phyloP scores from a whole-genome alignment of 108 stramenopile genomes.

The Ochromonas danica region DNA sequence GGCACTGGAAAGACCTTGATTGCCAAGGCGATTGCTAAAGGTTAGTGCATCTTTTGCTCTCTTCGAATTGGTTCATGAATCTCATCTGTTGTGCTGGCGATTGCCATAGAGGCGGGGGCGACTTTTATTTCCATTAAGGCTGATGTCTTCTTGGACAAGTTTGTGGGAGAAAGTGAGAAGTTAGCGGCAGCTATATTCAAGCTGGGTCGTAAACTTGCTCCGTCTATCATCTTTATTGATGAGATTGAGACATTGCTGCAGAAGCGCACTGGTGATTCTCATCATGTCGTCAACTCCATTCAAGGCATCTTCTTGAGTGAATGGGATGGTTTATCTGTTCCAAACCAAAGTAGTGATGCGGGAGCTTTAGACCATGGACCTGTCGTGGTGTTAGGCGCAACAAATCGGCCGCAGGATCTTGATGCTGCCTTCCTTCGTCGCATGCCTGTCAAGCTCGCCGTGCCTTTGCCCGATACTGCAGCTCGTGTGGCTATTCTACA shows the following conservation, averaged over 20 bases:
- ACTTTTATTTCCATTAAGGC: slow-evolving; percentile 88
- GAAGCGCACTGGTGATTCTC: slow-evolving; percentile 67
- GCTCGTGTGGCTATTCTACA: slow-evolving; percentile 75
- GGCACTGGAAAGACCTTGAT: slow-evolving; percentile 93
- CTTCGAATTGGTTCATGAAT: background rate
- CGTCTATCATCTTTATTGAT: slow-evolving; percentile 92
- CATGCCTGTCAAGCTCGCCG: slow-evolving; percentile 71
- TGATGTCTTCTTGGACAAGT: slow-evolving; percentile 87
- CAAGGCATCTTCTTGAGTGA: slow-evolving; percentile 89
- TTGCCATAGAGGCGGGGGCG: slow-evolving; percentile 81
- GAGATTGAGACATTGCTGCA: slow-evolving; percentile 90
- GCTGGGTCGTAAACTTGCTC: slow-evolving; percentile 83
- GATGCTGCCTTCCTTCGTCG: slow-evolving; percentile 91
- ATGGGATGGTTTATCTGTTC: slow-evolving; percentile 80
- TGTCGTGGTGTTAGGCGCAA: slow-evolving; percentile 89
- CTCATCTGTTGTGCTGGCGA: background rate
- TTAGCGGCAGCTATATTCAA: slow-evolving; percentile 83
- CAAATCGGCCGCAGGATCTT: slow-evolving; percentile 86
- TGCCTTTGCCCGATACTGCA: slow-evolving; percentile 65
- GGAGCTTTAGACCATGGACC: slow-evolving; percentile 39
- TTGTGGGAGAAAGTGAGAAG: slow-evolving; percentile 93
- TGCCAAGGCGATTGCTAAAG: slow-evolving; percentile 87
- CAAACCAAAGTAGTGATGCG: background rate
- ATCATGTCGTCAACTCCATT: slow-evolving; percentile 68
- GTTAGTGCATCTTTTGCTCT: background rate